Conservation (phyloP, 306 rosid genomes). For the Cucurbita pepo region DNA sequence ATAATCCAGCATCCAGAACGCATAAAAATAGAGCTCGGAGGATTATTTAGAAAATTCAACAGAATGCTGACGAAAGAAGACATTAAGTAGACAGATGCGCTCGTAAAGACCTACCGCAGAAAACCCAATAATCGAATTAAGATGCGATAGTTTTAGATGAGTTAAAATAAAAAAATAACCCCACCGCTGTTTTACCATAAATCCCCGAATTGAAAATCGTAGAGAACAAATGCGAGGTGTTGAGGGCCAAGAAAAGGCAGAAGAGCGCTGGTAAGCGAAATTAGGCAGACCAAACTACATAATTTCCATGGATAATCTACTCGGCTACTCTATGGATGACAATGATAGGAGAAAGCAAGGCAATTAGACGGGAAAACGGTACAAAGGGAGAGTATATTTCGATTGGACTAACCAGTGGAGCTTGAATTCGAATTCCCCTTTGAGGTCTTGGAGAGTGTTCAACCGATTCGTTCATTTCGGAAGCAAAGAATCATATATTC, state of each 20-base stretch:
- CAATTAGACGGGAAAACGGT: neutral
- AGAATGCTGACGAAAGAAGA: neutral
- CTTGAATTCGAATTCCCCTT: constrained; percentile 75
- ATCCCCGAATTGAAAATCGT: neutral
- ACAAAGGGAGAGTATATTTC: neutral
- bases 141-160: neutral
- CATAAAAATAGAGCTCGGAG: neutral
- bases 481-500: constrained; percentile 24
- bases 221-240: neutral
- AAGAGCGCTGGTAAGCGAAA: neutral
- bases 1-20: neutral
- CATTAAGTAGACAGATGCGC: neutral
- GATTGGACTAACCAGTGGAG: constrained; percentile 67
- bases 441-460: constrained; percentile 50
- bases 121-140: neutral
- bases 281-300: neutral
- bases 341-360: neutral
- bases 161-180: no score
- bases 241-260: neutral
- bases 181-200: neutral
- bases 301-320: neutral
- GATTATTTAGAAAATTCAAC: neutral
- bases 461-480: constrained; percentile 47
- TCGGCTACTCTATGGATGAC: neutral
- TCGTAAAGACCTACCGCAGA: neutral